Evolutionary conservation across 495 filamentous ascomycete genomes (phyloP).

Genomic region (Penicillium angulare): DNA sequence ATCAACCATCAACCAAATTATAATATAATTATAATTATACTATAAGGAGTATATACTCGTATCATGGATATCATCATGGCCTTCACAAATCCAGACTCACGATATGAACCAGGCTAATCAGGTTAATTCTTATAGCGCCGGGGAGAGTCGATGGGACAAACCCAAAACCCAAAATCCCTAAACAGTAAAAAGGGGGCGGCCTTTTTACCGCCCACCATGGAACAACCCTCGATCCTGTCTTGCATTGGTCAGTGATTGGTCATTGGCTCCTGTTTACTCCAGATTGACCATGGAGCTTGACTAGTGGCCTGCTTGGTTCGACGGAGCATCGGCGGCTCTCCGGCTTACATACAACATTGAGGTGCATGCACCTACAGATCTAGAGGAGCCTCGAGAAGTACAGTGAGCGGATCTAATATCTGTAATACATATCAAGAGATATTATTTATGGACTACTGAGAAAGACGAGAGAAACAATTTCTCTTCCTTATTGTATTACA

Average conservation of each 20-base stretch:
- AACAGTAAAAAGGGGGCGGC: slow-evolving; percentile 10
- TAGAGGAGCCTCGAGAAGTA: slow-evolving; percentile 5
- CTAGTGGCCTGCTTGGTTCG: neutral
- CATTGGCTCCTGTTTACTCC: neutral
- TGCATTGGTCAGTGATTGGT: slow-evolving; percentile 4
- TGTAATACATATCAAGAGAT: too few relatives aligned
- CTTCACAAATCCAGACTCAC: neutral
- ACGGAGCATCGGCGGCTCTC: slow-evolving; percentile 31
- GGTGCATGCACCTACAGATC: neutral
- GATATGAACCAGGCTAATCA: neutral
- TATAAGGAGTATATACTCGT: too few relatives aligned
- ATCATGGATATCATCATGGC: too few relatives aligned
- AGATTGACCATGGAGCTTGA: neutral
- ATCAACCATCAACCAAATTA: too few relatives aligned
- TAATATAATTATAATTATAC: too few relatives aligned
- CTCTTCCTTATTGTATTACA: too few relatives aligned
- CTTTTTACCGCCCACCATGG: neutral
- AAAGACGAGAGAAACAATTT: too few relatives aligned
- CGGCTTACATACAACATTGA: too few relatives aligned
- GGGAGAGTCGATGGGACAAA: neutral
- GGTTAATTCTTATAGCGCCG: neutral
- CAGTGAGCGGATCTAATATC: too few relatives aligned
- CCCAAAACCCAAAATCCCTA: slow-evolving; percentile 6
- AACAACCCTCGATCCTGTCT: neutral
- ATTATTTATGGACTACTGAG: too few relatives aligned